Evolutionary conservation across 75 land plant species (phyloP), one percentile per base, ranked within the genome.

Genomic region (Chamaecyparis obtusa): DNA sequence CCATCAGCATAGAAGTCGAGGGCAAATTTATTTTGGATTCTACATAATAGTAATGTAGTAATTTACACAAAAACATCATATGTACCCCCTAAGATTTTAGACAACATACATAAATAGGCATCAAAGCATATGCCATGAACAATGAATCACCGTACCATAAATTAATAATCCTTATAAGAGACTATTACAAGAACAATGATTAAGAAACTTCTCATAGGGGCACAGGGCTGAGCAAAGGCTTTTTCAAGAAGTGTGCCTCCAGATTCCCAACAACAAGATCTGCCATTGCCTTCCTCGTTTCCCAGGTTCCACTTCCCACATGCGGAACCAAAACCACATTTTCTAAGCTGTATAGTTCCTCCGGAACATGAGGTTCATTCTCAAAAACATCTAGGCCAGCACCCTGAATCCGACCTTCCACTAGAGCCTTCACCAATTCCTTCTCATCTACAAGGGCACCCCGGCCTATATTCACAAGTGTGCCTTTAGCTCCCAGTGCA

Each of bases 381-480:
- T 94, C 96, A 88, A 91, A 95, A 85, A 95, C 96, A 88, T 95
- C 96, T 84, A 95, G 80, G 43, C 95, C 96, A 87, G 95, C 96
- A 60, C 94, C 96, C 15, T 87, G 89, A 69, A 94, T 83, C 33
- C 89, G 88, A 35, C 90, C 84, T 41, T 89, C 86, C 77, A 89
- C 77, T 87, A 95, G 88, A 24, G 86, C 90, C 79, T 88, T 85
- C 83, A 95, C 91, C 83, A 95, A 83, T 81, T 92, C 96, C 33
- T 88, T 85, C 88, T 95, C 95, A 74, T 95, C 93, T 3, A 95
- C 88, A 24, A 95, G 86, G 15, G 93, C 87, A 1, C 96, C 96
- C n/a, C 96, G 88, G 11, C 89, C 91, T 15, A 95, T 88, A 72
- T 95, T 95, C 7, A 95, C 88, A 48, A 94, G 84, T 41, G 87